These are phyloP conservation scores for Penicillium polonicum DNA, from an alignment of 2,329 filamentous ascomycete genomes.

Conservation along the genomic window DNA sequence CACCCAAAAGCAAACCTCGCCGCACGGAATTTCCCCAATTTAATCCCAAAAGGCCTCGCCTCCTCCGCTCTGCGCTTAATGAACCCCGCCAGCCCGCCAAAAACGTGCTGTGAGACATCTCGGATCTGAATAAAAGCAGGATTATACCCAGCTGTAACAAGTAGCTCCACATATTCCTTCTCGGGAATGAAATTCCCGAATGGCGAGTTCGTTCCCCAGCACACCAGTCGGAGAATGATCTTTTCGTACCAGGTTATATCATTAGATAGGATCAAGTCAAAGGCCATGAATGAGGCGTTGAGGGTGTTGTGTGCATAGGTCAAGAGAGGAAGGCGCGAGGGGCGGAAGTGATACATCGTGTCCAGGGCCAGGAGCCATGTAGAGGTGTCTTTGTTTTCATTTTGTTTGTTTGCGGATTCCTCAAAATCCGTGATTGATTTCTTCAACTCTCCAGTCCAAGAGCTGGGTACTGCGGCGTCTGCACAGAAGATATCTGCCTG, in stretches of 20 bases:
- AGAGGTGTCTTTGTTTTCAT: background rate
- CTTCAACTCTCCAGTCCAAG: slow-evolving; percentile 41
- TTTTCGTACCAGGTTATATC: slow-evolving; percentile 26
- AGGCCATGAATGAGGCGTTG: slow-evolving; percentile 54
- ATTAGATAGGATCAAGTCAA: slow-evolving; percentile 51
- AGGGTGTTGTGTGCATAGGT: slow-evolving; percentile 43
- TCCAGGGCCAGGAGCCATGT: slow-evolving; percentile 58
- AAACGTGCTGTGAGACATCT: slow-evolving; percentile 56
- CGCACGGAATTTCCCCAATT: slow-evolving; percentile 37
- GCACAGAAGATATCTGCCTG: slow-evolving; percentile 45
- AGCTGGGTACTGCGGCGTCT: slow-evolving; percentile 50
- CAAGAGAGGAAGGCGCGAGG: slow-evolving; percentile 52
- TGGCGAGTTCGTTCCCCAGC: slow-evolving; percentile 51
- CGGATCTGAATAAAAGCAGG: slow-evolving; percentile 42
- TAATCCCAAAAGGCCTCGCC: slow-evolving; percentile 37
- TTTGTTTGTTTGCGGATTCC: background rate
- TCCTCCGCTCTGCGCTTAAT: slow-evolving; percentile 41
- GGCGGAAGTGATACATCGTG: slow-evolving; percentile 58
- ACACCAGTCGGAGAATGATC: slow-evolving; percentile 44
- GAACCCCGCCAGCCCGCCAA: slow-evolving; percentile 50
- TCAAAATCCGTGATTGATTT: slow-evolving; percentile 8
- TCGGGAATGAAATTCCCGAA: slow-evolving; percentile 51
- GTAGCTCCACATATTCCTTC: slow-evolving; percentile 46
- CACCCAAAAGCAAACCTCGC: slow-evolving; percentile 42
- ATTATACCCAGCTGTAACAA: slow-evolving; percentile 52